Conservation (phyloP, 352 stramenopile species). For the Pelagophyceae sp. region DNA sequence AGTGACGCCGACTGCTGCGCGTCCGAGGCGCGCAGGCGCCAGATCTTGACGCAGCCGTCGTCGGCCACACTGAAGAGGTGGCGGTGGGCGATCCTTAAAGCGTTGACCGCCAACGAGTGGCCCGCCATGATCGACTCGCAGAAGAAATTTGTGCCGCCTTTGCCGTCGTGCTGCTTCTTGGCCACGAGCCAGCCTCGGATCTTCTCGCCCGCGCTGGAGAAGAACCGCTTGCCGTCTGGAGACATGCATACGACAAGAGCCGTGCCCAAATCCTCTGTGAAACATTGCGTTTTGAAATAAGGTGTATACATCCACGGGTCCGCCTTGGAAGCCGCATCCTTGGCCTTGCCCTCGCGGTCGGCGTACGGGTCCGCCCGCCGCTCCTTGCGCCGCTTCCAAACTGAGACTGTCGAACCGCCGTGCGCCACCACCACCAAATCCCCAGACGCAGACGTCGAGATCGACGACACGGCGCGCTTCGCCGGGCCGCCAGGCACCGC, state of each 20-base stretch:
- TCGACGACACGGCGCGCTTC: neutral
- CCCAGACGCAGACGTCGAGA: neutral
- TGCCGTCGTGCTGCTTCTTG: conserved; percentile 1
- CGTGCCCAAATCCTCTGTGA: neutral
- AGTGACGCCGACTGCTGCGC: neutral
- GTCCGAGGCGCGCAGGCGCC: neutral
- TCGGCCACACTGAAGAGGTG: neutral
- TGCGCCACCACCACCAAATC: neutral
- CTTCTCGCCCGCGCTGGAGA: neutral
- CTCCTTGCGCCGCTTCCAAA: conserved; percentile 11
- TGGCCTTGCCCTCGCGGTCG: neutral
- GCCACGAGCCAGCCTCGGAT: conserved; percentile 3
- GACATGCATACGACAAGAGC: neutral
- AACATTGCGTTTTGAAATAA: conserved; percentile 2
- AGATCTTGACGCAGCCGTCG: conserved; percentile 10
- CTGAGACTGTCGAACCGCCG: neutral
- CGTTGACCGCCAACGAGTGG: neutral
- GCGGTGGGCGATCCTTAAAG: neutral
- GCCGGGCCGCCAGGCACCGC: neutral
- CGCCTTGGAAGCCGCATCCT: neutral
- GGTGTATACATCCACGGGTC: neutral
- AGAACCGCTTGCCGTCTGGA: conserved; percentile 8
- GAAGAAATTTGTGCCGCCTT: neutral
- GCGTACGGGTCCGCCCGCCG: neutral
- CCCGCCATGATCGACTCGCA: conserved; percentile 14